Evolutionary conservation across 306 rosid genomes (phyloP), one percentile per base, ranked within the genome.

Genomic region (Crotalaria pallida): DNA sequence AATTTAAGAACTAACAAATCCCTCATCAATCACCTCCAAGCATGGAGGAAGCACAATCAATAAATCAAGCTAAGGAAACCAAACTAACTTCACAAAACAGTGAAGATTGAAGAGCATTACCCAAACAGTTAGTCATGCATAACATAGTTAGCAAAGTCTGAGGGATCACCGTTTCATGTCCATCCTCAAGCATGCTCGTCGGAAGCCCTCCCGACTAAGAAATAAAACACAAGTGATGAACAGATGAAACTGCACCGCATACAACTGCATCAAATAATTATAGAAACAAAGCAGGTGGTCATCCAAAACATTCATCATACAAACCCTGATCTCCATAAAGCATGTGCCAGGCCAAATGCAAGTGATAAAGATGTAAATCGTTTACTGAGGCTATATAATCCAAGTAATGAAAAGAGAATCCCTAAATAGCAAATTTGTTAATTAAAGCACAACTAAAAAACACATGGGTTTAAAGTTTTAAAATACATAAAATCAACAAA

Each of bases 181-280:
- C 69, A 82, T 77, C 49, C 98, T 84, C 86, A 94, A 50, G 86
- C 97, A 90, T 45, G 97, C 98, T 61, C 97, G 85, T 55, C 95
- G 90, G 77, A 94, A 87, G 58, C 98, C 98, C 88, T 94, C 98
- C 26, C 98, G 92, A 49, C 98, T 93, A 65, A 93, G 96, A 81
- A 93, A 93, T 81, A 93, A 79, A 57, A 93, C 79, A 56, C 98
- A 90, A 16, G 96, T 90, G 71, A 90, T 90, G 69, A 93, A 85
- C 23, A 93, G 90, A 56, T 91, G 96, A 86, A 93, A 93, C 76
- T 90, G 98, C 72, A 93, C 96, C 31, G 96, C 98, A 67, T 93
- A 93, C 18, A 90, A 65, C 97, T 89, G 83, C 84, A 84, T 23
- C 18, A 55, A 73, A 22, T 12, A 65, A 75, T 21, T 22, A 5